Base-by-base conservation (phyloP, 768 basidiomycete species). In the Hygrophorus russula region DNA sequence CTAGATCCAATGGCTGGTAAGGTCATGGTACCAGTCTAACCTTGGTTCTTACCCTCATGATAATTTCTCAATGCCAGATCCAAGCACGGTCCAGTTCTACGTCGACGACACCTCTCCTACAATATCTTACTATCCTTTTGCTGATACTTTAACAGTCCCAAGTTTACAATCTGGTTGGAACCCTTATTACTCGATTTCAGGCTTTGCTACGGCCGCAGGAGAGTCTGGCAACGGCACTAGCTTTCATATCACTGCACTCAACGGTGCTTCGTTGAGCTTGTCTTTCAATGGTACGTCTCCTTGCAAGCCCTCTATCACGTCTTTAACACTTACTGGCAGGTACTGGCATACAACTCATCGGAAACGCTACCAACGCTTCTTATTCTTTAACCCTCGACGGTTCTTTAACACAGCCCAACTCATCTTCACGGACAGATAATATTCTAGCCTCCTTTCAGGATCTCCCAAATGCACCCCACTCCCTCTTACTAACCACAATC, bases 31-130 rank as follows among this genome's bases (percentile, higher is more conserved):
- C 32, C 41, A 32, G 17, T 17, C 7, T 33, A 10, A 5, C 5
- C n/a, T 17, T 13, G n/a, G 10, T 13, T 9, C 33, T 7, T 3
- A 24, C 24, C 24, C 24, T 24, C 24, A 24, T 24, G 24, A 24
- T n/a, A n/a, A n/a, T 24, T 24, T 24, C 3, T 7, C 24, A 24
- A 24, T 24, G 24, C 24, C 24, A 24, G 24, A 24, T 24, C 7
- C 24, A 24, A 38, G 15, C 27, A 17, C 35, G 28, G 28, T 51
- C 38, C 55, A 68, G 46, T 65, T 83, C 59, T 50, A 59, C 46
- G 64, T 87, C 52, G 73, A 80, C 59, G 76, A 85, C 56, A 75
- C 76, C 42, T 84, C 83, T 34, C 83, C 83, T 3, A 54, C 66
- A 36, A 63, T 86, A 50, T 48, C 52, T 19, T 87, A 84, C 63